These are phyloP conservation scores for Kluyveromyces aestuarii DNA, from an alignment of 805 yeast species.

Conservation along the genomic window DNA sequence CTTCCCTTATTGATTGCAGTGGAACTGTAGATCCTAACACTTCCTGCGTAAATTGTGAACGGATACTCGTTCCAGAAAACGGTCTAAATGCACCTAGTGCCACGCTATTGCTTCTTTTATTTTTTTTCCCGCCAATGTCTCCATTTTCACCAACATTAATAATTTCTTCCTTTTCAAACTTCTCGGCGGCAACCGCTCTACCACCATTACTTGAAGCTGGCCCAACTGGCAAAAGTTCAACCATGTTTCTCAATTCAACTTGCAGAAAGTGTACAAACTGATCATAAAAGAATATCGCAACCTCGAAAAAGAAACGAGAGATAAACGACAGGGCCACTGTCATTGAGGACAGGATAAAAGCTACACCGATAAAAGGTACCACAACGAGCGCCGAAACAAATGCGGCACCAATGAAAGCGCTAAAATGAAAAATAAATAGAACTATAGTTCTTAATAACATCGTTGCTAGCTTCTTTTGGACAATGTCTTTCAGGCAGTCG, in stretches of 20 bases:
- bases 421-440: slow-evolving; percentile 16
- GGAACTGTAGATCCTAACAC: background rate
- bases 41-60: background rate
- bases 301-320: slow-evolving; percentile 20
- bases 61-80: background rate
- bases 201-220: background rate
- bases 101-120: background rate
- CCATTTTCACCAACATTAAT: too few species aligned
- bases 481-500: too few species aligned
- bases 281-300: slow-evolving; percentile 18
- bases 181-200: too few species aligned
- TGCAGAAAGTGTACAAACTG: slow-evolving; percentile 13
- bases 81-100: background rate
- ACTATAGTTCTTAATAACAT: slow-evolving; percentile 14
- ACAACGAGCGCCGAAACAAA: slow-evolving; percentile 18
- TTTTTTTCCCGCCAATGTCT: background rate
- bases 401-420: slow-evolving; percentile 15
- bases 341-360: slow-evolving; percentile 22
- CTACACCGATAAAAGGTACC: slow-evolving; percentile 19
- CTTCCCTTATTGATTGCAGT: background rate
- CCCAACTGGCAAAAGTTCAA: slow-evolving; percentile 7
- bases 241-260: slow-evolving; percentile 12
- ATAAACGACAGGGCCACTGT: slow-evolving; percentile 22
- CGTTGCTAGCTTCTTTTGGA: slow-evolving; percentile 3
- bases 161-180: too few species aligned